A percentile compares a stretch with the other conserved stretches of the same genome.
These are phyloP conservation scores for Limnanthes douglasii DNA, from an alignment of 345 rosid genomes.

Conservation along the genomic window DNA sequence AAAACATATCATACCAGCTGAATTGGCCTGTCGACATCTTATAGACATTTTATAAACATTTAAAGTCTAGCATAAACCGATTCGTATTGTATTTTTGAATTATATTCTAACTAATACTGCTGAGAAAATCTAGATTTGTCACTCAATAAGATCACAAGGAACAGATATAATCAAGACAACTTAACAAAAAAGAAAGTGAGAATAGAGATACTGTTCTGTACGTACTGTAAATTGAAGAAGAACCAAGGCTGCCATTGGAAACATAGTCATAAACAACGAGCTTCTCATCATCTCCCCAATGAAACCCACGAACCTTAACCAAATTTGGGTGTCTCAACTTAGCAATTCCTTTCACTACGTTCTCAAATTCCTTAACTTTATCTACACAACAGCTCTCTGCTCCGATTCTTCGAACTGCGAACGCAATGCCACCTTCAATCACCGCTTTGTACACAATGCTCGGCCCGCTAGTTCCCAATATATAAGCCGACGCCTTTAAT, in stretches of 20 bases:
- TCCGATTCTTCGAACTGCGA: constrained; percentile 85
- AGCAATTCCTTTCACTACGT: constrained; percentile 39
- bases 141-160: too few species aligned
- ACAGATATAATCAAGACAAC: too few species aligned
- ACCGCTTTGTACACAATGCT: constrained; percentile 87
- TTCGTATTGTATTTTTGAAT: too few species aligned
- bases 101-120: too few species aligned
- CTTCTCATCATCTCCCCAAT: constrained; percentile 83
- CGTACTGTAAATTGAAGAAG: constrained; percentile 38
- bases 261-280: constrained; percentile 64
- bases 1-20: neutral
- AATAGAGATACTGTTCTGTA: neutral
- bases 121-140: too few species aligned
- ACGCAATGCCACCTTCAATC: constrained; percentile 42
- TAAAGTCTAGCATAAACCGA: too few species aligned
- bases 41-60: too few species aligned
- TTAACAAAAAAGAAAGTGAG: neutral
- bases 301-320: constrained; percentile 59
- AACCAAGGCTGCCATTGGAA: constrained; percentile 64
- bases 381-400: constrained; percentile 24
- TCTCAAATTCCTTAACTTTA: constrained; percentile 61
- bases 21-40: too few species aligned
- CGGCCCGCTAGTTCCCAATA: constrained; percentile 44
- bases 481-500: constrained; percentile 72
- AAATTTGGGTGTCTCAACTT: constrained; percentile 67